A percentile compares a stretch with the other conserved stretches of the same genome.
phyloP scores from a whole-genome alignment of 129 eudicot species.

The Kitagawia praeruptora region DNA sequence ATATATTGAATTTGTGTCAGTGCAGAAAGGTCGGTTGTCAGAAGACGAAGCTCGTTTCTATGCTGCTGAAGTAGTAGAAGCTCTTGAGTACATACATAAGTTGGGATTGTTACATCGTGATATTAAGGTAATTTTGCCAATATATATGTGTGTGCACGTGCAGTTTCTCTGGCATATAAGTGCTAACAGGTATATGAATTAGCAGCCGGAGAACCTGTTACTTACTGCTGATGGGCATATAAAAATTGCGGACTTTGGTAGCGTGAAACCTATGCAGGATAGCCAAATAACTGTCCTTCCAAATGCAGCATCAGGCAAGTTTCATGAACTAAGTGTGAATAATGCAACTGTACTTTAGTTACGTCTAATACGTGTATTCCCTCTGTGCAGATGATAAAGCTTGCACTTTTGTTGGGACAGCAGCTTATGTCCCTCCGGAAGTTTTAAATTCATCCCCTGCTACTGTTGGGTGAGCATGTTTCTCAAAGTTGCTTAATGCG shows the following conservation, averaged over 20 bases:
- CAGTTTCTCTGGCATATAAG: not conserved
- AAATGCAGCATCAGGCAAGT: slow-evolving; percentile 78
- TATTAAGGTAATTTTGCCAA: slow-evolving; percentile 53
- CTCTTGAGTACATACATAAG: slow-evolving; percentile 86
- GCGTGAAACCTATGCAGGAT: slow-evolving; percentile 97
- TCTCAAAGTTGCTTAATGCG: not conserved
- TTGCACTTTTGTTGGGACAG: slow-evolving; percentile 95
- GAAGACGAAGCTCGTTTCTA: slow-evolving; percentile 89
- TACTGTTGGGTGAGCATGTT: slow-evolving; percentile 70
- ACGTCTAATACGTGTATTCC: slow-evolving; percentile 7
- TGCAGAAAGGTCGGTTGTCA: slow-evolving; percentile 86
- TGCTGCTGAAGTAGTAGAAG: slow-evolving; percentile 91
- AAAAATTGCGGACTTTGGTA: slow-evolving; percentile 98
- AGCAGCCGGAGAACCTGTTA: slow-evolving; percentile 95
- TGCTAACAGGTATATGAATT: slow-evolving; percentile 25
- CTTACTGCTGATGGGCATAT: slow-evolving; percentile 91
- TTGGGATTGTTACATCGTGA: slow-evolving; percentile 91
- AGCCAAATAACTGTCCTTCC: slow-evolving; percentile 87
- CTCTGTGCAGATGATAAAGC: slow-evolving; percentile 80
- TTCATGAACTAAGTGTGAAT: not conserved
- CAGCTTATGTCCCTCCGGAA: slow-evolving; percentile 99
- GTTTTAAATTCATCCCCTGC: slow-evolving; percentile 88
- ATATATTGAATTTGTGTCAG: slow-evolving; percentile 18
- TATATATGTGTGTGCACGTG: not conserved
- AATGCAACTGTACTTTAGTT: not conserved